These are phyloP conservation scores for Cercospora sp. DNA, from an alignment of 2,329 filamentous ascomycete genomes.

Conservation along the genomic window DNA sequence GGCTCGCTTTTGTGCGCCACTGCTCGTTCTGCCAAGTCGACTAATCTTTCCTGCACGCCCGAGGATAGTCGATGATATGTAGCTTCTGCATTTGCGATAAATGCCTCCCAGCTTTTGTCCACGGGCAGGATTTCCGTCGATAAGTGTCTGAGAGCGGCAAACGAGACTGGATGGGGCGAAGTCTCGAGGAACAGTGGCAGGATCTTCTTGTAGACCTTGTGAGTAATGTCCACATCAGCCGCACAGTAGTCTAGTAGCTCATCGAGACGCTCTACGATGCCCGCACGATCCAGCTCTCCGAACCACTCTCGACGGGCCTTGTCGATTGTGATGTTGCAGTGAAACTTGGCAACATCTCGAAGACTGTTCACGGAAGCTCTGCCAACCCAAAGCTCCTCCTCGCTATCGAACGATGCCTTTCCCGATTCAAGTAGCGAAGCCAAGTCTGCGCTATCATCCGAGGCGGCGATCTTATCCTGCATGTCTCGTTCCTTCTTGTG, in stretches of 20 bases:
- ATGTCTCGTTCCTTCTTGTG: conserved; percentile 87
- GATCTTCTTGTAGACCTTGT: conserved; percentile 89
- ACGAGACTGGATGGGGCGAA: conserved; percentile 96
- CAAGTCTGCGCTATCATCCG: conserved; percentile 70
- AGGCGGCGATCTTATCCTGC: conserved; percentile 72
- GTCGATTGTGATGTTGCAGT: conserved; percentile 87
- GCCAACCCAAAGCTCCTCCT: conserved; percentile 94
- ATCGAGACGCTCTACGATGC: conserved; percentile 70
- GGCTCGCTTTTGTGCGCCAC: conserved; percentile 69
- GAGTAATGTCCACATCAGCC: conserved; percentile 88
- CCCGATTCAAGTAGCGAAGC: conserved; percentile 68
- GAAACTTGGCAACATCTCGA: conserved; percentile 93
- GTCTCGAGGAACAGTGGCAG: conserved; percentile 86
- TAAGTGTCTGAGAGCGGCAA: conserved; percentile 89
- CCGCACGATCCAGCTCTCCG: conserved; percentile 72
- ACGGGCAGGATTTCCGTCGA: conserved; percentile 90
- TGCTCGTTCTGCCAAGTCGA: conserved; percentile 74
- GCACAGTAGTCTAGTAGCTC: conserved; percentile 91
- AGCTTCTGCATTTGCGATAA: conserved; percentile 78
- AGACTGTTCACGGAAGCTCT: conserved; percentile 93
- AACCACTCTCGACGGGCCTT: conserved; percentile 86
- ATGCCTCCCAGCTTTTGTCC: conserved; percentile 81
- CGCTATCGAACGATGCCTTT: conserved; percentile 64
- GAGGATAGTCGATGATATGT: conserved; percentile 77
- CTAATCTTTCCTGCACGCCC: conserved; percentile 73